These are phyloP conservation scores for Lodderomyces orthopsilosis DNA, from an alignment of 1,139 yeast species.

Conservation along the genomic window DNA sequence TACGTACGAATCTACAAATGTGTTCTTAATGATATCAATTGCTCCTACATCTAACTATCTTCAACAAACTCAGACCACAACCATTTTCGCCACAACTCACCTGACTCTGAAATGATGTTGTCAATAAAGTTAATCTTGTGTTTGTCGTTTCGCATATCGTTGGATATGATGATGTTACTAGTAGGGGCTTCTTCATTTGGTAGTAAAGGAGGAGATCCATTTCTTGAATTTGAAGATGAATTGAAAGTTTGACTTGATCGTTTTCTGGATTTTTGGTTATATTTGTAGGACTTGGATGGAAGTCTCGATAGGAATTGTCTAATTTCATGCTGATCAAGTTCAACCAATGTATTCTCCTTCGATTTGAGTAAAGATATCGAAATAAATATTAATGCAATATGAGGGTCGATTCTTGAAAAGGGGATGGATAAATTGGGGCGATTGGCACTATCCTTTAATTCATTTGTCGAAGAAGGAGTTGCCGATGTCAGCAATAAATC, in stretches of 20 bases:
- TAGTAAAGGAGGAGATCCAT: slow-evolving; percentile 12
- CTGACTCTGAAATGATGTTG: slow-evolving; percentile 72
- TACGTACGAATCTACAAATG: too few species aligned
- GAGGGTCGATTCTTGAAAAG: slow-evolving; percentile 71
- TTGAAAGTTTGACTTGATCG: slow-evolving; percentile 10
- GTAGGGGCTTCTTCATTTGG: slow-evolving; percentile 7
- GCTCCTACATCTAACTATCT: slow-evolving; percentile 20
- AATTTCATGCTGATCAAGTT: slow-evolving; percentile 87
- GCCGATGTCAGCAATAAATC: slow-evolving; percentile 1
- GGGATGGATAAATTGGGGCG: slow-evolving; percentile 37
- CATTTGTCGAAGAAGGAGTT: not conserved
- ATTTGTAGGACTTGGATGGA: slow-evolving; percentile 41
- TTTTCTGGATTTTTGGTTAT: slow-evolving; percentile 20
- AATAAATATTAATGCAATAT: slow-evolving; percentile 71
- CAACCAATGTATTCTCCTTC: slow-evolving; percentile 73
- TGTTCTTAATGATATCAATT: not conserved
- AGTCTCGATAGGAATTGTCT: slow-evolving; percentile 68
- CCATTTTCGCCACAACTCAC: slow-evolving; percentile 88
- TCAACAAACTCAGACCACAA: slow-evolving; percentile 69
- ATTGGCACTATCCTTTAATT: not conserved
- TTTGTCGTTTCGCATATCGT: slow-evolving; percentile 28
- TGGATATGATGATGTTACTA: slow-evolving; percentile 27
- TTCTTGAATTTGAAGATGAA: slow-evolving; percentile 16
- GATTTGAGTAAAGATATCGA: slow-evolving; percentile 79
- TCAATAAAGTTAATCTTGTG: slow-evolving; percentile 59